Percentiles rank a stretch among this genome's conserved stretches.
Conservation (phyloP, 129 eudicot species). For the Pittosporum tobira region DNA sequence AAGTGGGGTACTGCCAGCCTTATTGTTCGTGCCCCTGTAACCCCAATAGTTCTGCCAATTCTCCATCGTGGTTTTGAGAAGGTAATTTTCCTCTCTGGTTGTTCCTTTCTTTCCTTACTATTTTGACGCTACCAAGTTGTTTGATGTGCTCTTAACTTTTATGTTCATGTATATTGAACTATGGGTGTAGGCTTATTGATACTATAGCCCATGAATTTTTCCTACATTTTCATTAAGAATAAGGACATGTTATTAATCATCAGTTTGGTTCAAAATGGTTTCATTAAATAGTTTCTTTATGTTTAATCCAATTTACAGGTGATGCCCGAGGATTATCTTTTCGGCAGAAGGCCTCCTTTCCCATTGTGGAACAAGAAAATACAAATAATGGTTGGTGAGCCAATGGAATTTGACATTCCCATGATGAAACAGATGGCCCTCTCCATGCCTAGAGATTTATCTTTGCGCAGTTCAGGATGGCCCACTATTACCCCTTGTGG, state of each 20-base stretch:
- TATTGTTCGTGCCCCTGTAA: conserved; percentile 80
- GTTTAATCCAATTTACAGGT: conserved; percentile 36
- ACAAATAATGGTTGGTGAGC: conserved; percentile 63
- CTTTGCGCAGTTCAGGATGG: conserved; percentile 47
- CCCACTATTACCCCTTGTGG: conserved; percentile 39
- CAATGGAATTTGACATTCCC: conserved; percentile 67
- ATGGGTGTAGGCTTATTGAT: neutral
- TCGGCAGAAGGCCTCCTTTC: conserved; percentile 66
- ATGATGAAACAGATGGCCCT: conserved; percentile 53
- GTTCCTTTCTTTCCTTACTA: neutral
- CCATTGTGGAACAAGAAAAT: conserved; percentile 63
- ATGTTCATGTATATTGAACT: neutral
- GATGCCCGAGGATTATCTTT: conserved; percentile 83
- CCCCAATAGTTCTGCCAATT: conserved; percentile 91
- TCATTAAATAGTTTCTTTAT: neutral
- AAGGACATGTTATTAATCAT: neutral
- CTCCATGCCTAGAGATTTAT: conserved; percentile 35
- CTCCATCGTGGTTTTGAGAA: conserved; percentile 77
- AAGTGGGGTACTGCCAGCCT: conserved; percentile 99
- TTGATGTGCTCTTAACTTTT: neutral
- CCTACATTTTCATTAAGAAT: neutral
- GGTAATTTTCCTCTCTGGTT: conserved; percentile 31
- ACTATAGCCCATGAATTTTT: neutral
- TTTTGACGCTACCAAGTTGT: neutral
- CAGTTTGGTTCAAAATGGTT: neutral